A percentile compares a stretch with the other conserved stretches of the same genome.
Conservation (phyloP, 2,329 filamentous ascomycete genomes). For the Epicoccum nigrum region DNA sequence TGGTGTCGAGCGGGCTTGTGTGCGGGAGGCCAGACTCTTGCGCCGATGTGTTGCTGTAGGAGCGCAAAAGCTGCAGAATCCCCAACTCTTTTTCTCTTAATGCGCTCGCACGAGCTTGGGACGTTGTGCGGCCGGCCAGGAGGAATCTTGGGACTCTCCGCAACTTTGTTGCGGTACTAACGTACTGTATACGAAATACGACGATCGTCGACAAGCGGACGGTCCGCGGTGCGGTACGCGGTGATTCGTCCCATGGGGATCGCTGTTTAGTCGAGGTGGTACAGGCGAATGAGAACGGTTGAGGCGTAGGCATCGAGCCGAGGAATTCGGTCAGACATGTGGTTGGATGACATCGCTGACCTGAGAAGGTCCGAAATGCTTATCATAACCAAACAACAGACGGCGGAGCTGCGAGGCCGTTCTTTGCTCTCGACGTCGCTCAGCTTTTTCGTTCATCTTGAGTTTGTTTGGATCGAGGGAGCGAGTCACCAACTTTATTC, state of each 20-base stretch:
- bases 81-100: too few species aligned
- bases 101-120: not conserved
- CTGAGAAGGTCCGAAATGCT: constrained; percentile 10
- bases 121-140: constrained; percentile 1
- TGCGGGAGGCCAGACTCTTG: not conserved
- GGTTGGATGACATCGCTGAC: constrained; percentile 7
- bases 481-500: not conserved
- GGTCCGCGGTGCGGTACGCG: not conserved
- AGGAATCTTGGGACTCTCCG: not conserved
- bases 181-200: not conserved
- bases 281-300: too few species aligned
- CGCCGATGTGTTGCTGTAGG: too few species aligned
- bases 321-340: constrained; percentile 1
- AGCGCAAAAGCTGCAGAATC: too few species aligned
- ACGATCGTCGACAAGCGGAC: constrained; percentile 5
- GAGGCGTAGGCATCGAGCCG: too few species aligned
- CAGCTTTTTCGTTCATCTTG: not conserved
- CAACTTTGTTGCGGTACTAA: too few species aligned
- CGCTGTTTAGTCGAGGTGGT: not conserved
- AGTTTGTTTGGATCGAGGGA: not conserved
- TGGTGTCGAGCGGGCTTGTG: constrained; percentile 4
- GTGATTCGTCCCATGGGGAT: not conserved
- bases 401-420: not conserved
- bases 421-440: not conserved
- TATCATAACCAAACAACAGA: constrained; percentile 10